Percentiles rank a stretch among this genome's conserved stretches.
Evolutionary conservation across 2,329 filamentous ascomycete genomes (phyloP).

Genomic region (Orbilia ellipsospora): DNA sequence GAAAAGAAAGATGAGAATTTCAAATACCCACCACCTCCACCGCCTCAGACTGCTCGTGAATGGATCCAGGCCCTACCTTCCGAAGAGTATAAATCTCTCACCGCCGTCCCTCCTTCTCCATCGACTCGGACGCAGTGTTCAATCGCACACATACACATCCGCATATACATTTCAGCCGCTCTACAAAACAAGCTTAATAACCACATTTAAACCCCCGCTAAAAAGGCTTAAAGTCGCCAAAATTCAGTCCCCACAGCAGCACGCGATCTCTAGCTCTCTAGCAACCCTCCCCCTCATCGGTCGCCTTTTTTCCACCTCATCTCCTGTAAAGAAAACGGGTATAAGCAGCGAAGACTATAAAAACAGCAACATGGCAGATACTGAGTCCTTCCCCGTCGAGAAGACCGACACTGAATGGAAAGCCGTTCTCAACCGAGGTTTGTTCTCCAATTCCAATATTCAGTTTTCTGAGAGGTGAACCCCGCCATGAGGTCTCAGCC

Average conservation of each 20-base stretch:
- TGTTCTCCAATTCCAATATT: conserved; percentile 54
- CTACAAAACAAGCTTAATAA: conserved; percentile 2
- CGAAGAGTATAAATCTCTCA: conserved; percentile 30
- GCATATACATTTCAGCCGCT: neutral
- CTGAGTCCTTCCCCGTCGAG: conserved; percentile 78
- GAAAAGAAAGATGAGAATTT: conserved; percentile 29
- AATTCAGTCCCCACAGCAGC: conserved; percentile 30
- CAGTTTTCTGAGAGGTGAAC: neutral
- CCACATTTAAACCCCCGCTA: neutral
- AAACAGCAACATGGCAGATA: conserved; percentile 63
- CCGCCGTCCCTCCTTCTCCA: neutral
- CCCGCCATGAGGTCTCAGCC: conserved; percentile 2
- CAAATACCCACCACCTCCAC: conserved; percentile 46
- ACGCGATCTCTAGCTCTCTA: conserved; percentile 29
- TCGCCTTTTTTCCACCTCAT: conserved; percentile 27
- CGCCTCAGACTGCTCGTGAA: conserved; percentile 10
- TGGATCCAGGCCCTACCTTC: conserved; percentile 2
- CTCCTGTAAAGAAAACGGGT: conserved; percentile 14
- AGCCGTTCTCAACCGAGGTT: conserved; percentile 79
- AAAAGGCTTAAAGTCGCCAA: conserved; percentile 19
- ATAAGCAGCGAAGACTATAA: conserved; percentile 59
- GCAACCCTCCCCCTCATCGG: conserved; percentile 42
- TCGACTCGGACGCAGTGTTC: neutral
- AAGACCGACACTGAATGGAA: conserved; percentile 88
- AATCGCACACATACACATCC: no score